These are phyloP conservation scores for Trypanosomatidae sp. DNA, from an alignment of 208 protist species.

Conservation along the genomic window DNA sequence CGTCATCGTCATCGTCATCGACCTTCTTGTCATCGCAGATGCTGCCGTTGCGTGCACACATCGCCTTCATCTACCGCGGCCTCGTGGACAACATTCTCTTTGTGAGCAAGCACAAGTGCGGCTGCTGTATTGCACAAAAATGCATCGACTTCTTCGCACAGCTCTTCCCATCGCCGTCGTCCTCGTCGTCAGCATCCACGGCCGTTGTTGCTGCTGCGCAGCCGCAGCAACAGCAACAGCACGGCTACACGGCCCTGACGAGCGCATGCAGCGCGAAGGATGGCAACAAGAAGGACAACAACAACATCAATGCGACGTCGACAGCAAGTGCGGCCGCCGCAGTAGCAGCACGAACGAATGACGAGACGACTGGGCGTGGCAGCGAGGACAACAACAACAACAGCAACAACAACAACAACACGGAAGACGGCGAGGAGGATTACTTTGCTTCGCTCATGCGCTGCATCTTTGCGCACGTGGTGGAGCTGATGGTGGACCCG, in stretches of 20 bases:
- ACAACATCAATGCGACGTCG: too few species aligned
- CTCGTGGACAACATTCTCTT: conserved; percentile 22
- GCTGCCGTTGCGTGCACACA: conserved; percentile 22
- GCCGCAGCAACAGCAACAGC: too few species aligned
- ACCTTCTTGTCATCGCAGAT: too few species aligned
- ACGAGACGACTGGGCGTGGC: neutral
- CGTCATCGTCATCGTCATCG: too few species aligned
- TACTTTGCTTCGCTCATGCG: conserved; percentile 25
- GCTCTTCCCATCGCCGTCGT: conserved; percentile 3
- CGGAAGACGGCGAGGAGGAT: conserved; percentile 1
- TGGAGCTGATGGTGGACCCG: conserved; percentile 76
- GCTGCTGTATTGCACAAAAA: conserved; percentile 92
- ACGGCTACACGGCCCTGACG: too few species aligned
- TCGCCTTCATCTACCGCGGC: conserved; percentile 21
- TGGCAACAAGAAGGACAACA: too few species aligned
- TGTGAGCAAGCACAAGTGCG: conserved; percentile 31
- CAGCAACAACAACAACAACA: conserved; percentile 1
- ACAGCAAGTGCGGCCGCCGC: neutral
- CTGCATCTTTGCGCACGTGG: conserved; percentile 39
- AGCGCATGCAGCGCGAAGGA: too few species aligned
- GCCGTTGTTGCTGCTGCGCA: too few species aligned
- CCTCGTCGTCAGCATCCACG: too few species aligned
- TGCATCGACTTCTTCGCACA: conserved; percentile 79
- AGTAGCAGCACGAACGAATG: neutral
- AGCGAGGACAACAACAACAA: neutral